Evolutionary conservation across 140 eudicot genomes (phyloP).

Genomic region (Anethum foeniculum): DNA sequence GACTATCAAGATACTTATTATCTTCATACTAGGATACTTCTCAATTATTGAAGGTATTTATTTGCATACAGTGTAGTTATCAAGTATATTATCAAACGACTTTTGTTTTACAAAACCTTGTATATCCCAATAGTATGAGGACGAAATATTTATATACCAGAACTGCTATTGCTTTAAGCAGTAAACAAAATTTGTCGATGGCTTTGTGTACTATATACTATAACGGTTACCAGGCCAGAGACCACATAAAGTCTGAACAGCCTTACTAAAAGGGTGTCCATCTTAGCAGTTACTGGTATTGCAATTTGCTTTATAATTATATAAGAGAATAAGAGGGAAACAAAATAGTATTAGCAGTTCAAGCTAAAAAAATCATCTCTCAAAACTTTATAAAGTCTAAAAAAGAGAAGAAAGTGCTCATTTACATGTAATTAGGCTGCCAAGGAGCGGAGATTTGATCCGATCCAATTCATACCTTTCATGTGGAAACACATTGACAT

Average conservation of each 20-base stretch:
- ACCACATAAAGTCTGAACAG: neutral
- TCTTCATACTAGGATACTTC: neutral
- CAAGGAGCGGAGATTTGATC: neutral
- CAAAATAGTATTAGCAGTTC: neutral
- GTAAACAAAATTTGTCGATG: neutral
- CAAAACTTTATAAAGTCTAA: neutral
- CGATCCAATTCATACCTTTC: too few relatives aligned
- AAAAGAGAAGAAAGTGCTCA: neutral
- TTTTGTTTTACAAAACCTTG: neutral
- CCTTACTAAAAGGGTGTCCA: neutral
- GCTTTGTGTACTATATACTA: neutral
- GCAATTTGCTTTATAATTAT: neutral
- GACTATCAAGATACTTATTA: neutral
- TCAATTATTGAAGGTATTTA: neutral
- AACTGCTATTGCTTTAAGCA: neutral
- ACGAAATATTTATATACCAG: neutral
- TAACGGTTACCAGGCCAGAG: neutral
- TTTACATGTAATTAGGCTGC: neutral
- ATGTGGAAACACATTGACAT: too few relatives aligned
- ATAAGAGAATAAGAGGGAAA: too few relatives aligned
- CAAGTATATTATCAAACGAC: neutral
- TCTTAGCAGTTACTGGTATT: neutral
- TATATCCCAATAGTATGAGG: neutral
- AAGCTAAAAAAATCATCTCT: neutral
- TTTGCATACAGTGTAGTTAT: neutral